Conservation (phyloP, 2,329 filamentous ascomycete genomes). For the Alternaria hordeiaustralica region DNA sequence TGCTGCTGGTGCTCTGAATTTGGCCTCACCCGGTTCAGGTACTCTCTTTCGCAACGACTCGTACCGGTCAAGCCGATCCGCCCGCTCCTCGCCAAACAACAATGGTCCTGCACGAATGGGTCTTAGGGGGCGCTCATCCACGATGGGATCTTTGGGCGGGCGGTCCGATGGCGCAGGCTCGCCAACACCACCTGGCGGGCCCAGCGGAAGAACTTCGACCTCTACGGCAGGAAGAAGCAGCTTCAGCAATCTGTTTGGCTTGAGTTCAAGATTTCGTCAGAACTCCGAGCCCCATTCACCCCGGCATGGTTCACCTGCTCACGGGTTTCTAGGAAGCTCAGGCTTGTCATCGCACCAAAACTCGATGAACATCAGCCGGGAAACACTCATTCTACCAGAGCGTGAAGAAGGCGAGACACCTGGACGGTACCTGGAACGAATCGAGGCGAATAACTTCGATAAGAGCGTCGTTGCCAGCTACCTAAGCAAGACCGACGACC, state of each 20-base stretch:
- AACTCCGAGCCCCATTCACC: constrained; percentile 74
- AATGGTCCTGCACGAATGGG: constrained; percentile 66
- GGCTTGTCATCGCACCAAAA: constrained; percentile 80
- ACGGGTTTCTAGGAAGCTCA: constrained; percentile 70
- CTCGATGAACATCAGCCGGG: constrained; percentile 77
- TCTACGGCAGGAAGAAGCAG: constrained; percentile 88
- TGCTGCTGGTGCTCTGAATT: constrained; percentile 55
- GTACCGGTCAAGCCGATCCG: constrained; percentile 70
- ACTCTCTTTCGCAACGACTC: constrained; percentile 67
- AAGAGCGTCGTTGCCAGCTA: constrained; percentile 84
- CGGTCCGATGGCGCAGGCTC: constrained; percentile 74
- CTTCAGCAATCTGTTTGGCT: constrained; percentile 84
- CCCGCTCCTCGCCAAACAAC: constrained; percentile 60
- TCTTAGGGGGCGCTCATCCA: constrained; percentile 82
- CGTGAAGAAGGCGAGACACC: constrained; percentile 87
- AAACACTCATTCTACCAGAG: constrained; percentile 74
- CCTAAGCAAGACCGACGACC: constrained; percentile 83
- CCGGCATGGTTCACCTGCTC: constrained; percentile 64
- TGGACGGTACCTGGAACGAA: constrained; percentile 81
- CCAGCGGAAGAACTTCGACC: constrained; percentile 72
- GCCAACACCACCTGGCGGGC: constrained; percentile 56
- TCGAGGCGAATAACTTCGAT: constrained; percentile 79
- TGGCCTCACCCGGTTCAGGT: constrained; percentile 52
- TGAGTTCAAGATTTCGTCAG: constrained; percentile 77
- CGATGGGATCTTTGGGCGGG: constrained; percentile 80